These are phyloP conservation scores for Keqinozyma sinolaborantium DNA, from an alignment of 1,139 yeast species.

Conservation along the genomic window DNA sequence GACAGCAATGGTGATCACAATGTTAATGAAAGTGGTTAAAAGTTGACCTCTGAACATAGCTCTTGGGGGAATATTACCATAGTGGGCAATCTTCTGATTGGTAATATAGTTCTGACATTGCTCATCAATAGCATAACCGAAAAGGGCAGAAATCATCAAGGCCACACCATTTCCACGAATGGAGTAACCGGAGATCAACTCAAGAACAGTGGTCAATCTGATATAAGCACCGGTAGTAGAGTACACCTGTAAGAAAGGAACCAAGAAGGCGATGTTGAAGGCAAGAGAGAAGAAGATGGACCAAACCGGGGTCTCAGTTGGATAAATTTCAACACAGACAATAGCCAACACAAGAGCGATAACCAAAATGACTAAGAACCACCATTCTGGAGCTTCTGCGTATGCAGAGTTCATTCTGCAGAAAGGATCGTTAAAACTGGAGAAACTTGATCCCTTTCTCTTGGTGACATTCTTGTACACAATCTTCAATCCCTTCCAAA, in stretches of 20 bases:
- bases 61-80: slow-evolving; percentile 54
- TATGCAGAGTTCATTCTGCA: slow-evolving; percentile 50
- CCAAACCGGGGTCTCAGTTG: slow-evolving; percentile 51
- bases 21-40: slow-evolving; percentile 36
- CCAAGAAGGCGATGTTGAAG: slow-evolving; percentile 48
- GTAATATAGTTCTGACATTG: slow-evolving; percentile 55
- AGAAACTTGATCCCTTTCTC: slow-evolving; percentile 19
- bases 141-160: slow-evolving; percentile 52
- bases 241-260: slow-evolving; percentile 44
- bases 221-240: slow-evolving; percentile 50
- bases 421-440: slow-evolving; percentile 47
- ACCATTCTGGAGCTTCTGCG: slow-evolving; percentile 61
- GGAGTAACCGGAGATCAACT: slow-evolving; percentile 59
- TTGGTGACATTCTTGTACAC: slow-evolving; percentile 21
- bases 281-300: slow-evolving; percentile 52
- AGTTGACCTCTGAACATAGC: slow-evolving; percentile 57
- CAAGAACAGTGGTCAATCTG: slow-evolving; percentile 57
- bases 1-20: slow-evolving; percentile 46
- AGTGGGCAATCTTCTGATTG: slow-evolving; percentile 58
- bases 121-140: slow-evolving; percentile 54
- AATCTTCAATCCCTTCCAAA: slow-evolving; percentile 6
- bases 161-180: slow-evolving; percentile 62
- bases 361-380: slow-evolving; percentile 44
- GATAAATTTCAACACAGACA: slow-evolving; percentile 38
- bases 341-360: slow-evolving; percentile 46